These are phyloP conservation scores for Curvularia spicifera DNA, from an alignment of 2,329 filamentous ascomycete species.

Conservation along the genomic window DNA sequence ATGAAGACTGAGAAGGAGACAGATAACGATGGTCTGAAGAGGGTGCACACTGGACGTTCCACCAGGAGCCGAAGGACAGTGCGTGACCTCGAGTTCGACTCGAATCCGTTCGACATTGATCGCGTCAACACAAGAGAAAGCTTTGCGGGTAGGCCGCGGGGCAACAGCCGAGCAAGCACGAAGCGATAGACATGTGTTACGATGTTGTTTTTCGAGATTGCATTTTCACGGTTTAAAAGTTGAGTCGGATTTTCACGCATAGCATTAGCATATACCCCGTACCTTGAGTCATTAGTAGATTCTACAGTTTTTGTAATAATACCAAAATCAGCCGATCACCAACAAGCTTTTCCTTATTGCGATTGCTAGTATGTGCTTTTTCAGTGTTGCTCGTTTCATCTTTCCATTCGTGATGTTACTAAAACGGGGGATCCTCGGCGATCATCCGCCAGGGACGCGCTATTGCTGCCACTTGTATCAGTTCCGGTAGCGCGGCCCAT, in stretches of 20 bases:
- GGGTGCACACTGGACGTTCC: constrained; percentile 39
- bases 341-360: not conserved
- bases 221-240: constrained; percentile 10
- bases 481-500: constrained; percentile 2
- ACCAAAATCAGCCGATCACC: constrained; percentile 1
- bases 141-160: constrained; percentile 43
- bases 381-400: not conserved
- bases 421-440: not conserved
- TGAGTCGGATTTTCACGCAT: constrained; percentile 12
- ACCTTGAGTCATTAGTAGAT: constrained; percentile 11
- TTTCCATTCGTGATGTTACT: not conserved
- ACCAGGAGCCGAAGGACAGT: constrained; percentile 32
- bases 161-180: constrained; percentile 28
- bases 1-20: constrained; percentile 49
- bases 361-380: not conserved
- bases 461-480: not conserved
- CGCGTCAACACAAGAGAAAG: constrained; percentile 57
- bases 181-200: constrained; percentile 10
- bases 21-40: constrained; percentile 34
- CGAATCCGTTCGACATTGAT: constrained; percentile 59
- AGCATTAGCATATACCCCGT: constrained; percentile 33
- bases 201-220: constrained; percentile 6
- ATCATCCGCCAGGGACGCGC: not conserved
- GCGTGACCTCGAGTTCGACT: constrained; percentile 44
- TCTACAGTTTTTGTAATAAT: constrained; percentile 9